A percentile compares a stretch with the other conserved stretches of the same genome.
Evolutionary conservation across 2,329 filamentous ascomycete genomes (phyloP).

Genomic region (Claviceps fusiformis): DNA sequence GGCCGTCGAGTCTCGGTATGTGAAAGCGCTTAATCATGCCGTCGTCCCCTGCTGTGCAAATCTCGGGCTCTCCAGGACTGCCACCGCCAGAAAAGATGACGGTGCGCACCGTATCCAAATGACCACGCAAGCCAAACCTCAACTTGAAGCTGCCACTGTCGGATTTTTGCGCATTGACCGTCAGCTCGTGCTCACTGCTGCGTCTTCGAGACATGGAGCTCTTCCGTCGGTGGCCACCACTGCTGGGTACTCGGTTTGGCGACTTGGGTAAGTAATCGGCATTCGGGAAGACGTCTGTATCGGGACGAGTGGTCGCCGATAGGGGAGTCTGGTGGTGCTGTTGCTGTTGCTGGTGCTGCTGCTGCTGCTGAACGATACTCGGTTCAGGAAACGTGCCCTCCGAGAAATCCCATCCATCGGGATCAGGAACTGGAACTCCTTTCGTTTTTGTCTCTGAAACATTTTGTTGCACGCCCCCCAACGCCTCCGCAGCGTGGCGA

Average conservation of each 20-base stretch:
- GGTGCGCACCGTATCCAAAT: conserved; percentile 84
- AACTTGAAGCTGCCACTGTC: conserved; percentile 80
- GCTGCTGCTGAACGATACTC: conserved; percentile 24
- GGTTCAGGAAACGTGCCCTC: conserved; percentile 55
- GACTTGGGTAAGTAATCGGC: conserved; percentile 73
- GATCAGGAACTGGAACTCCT: conserved; percentile 30
- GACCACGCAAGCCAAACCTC: conserved; percentile 78
- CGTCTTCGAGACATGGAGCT: conserved; percentile 62
- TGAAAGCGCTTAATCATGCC: conserved; percentile 95
- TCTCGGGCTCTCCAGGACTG: conserved; percentile 88
- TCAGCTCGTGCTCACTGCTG: conserved; percentile 53
- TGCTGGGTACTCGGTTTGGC: conserved; percentile 51
- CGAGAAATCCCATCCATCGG: conserved; percentile 88
- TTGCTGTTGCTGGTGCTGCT: conserved; percentile 9
- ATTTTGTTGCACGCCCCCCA: conserved; percentile 23
- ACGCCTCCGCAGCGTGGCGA: conserved; percentile 26
- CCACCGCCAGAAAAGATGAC: conserved; percentile 96
- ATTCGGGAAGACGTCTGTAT: conserved; percentile 76
- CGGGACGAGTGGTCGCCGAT: conserved; percentile 50
- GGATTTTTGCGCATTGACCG: conserved; percentile 40
- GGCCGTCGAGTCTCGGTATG: conserved; percentile 64
- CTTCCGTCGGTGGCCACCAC: conserved; percentile 59
- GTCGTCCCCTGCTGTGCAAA: conserved; percentile 91
- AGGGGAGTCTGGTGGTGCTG: conserved; percentile 20
- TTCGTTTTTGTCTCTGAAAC: conserved; percentile 34